These are phyloP conservation scores for Hermanozyma aechmeae DNA, from an alignment of 805 yeast genomes.

Conservation along the genomic window DNA sequence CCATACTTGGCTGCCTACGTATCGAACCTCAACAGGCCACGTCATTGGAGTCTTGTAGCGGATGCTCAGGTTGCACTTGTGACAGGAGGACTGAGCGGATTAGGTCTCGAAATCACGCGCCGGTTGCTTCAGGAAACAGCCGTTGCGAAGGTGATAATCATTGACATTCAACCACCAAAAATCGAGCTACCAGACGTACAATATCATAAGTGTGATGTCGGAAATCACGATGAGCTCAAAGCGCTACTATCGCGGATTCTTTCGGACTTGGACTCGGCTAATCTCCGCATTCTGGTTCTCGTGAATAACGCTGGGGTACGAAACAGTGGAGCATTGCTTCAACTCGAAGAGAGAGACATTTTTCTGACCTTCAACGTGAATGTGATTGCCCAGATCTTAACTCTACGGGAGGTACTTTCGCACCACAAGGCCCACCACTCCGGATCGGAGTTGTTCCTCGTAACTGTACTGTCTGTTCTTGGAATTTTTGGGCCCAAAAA, in stretches of 20 bases:
- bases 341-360: conserved; percentile 13
- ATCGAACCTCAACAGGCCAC: too few species aligned
- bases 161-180: conserved; percentile 20
- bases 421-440: conserved; percentile 10
- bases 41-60: too few species aligned
- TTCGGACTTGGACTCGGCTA: conserved; percentile 1
- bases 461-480: conserved; percentile 37
- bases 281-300: conserved; percentile 18
- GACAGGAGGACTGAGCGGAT: conserved; percentile 45
- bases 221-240: conserved; percentile 8
- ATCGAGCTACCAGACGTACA: conserved; percentile 3
- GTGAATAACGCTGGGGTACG: conserved; percentile 45
- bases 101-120: conserved; percentile 35
- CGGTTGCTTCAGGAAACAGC: conserved; percentile 9
- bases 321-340: conserved; percentile 20
- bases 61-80: too few species aligned
- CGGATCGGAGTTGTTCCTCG: conserved; percentile 19
- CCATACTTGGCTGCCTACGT: too few species aligned
- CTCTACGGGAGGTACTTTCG: conserved; percentile 12
- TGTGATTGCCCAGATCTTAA: conserved; percentile 20
- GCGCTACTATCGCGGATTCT: conserved; percentile 7
- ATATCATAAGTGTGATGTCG: conserved; percentile 17
- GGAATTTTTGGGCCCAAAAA: conserved; percentile 41
- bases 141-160: conserved; percentile 14
- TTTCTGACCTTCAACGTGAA: conserved; percentile 20